Evolutionary conservation across 352 stramenopile species (phyloP).

Genomic region (Elongisporangium prolatum): DNA sequence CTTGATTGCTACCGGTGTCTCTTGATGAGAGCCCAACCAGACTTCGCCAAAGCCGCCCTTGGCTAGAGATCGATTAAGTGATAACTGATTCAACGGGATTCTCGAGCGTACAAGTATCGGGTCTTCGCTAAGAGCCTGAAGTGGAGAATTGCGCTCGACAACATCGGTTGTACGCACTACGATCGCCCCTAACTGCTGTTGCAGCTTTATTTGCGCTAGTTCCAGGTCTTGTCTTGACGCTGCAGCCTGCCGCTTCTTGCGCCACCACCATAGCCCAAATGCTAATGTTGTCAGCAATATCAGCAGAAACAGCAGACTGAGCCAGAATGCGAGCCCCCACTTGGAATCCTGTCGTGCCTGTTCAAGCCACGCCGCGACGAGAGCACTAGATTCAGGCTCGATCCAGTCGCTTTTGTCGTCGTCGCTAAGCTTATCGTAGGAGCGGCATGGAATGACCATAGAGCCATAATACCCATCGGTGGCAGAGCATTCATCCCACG

Average conservation of each 20-base stretch:
- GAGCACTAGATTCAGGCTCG: conserved; percentile 2
- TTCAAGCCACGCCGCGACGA: conserved; percentile 14
- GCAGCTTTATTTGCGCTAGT: too few relatives aligned
- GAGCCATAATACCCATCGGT: conserved; percentile 10
- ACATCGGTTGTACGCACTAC: too few relatives aligned
- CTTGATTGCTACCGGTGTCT: conserved; percentile 38
- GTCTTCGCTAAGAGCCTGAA: conserved; percentile 9
- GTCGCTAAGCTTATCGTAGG: conserved; percentile 3
- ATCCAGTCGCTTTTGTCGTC: conserved; percentile 10
- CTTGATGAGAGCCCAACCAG: conserved; percentile 35
- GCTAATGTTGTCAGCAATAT: not conserved
- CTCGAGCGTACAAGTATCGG: conserved; percentile 25
- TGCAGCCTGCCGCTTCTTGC: too few relatives aligned
- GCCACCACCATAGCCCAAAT: too few relatives aligned
- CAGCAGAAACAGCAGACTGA: conserved; percentile 1
- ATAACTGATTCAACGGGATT: conserved; percentile 34
- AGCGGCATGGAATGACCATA: conserved; percentile 11
- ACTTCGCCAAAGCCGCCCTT: conserved; percentile 53
- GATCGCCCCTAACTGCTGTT: too few relatives aligned
- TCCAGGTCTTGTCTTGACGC: too few relatives aligned
- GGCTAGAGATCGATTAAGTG: conserved; percentile 27
- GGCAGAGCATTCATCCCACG: conserved; percentile 8
- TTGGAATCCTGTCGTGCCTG: conserved; percentile 2
- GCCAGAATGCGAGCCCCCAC: not conserved
- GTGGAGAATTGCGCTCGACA: too few relatives aligned